phyloP scores from a whole-genome alignment of 2,329 filamentous ascomycete genomes.

The Colletotrichum sansevieriae region DNA sequence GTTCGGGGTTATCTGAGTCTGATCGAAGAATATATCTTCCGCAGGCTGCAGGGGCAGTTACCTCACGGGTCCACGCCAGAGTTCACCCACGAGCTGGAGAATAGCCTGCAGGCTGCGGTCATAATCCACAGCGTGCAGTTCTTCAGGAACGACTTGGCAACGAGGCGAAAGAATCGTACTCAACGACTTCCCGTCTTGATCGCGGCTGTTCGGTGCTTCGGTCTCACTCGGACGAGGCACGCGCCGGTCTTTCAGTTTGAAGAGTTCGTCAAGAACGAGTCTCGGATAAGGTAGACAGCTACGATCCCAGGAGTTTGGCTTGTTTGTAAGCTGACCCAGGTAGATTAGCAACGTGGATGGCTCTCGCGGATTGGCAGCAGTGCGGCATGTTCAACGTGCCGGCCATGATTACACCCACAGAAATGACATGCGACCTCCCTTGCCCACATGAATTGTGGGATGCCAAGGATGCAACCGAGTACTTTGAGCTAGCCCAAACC shows the following conservation, averaged over 20 bases:
- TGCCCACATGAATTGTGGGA: constrained; percentile 46
- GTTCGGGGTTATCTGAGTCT: constrained; percentile 36
- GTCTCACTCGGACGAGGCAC: constrained; percentile 40
- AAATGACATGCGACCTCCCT: constrained; percentile 46
- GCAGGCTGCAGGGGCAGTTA: constrained; percentile 30
- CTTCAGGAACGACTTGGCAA: constrained; percentile 40
- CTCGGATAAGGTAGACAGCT: constrained; percentile 42
- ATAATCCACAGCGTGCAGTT: constrained; percentile 44
- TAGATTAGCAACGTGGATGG: constrained; percentile 45
- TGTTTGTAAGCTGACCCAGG: not conserved
- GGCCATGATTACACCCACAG: constrained; percentile 43
- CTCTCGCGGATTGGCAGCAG: constrained; percentile 48
- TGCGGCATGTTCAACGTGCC: constrained; percentile 45
- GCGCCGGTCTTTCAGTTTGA: constrained; percentile 33
- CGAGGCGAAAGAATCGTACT: constrained; percentile 31
- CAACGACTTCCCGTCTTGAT: constrained; percentile 44
- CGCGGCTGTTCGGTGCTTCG: constrained; percentile 39
- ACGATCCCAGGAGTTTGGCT: not conserved
- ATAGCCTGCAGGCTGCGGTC: constrained; percentile 46
- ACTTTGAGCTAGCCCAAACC: constrained; percentile 21
- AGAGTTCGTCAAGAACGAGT: constrained; percentile 42
- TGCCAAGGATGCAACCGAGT: constrained; percentile 42
- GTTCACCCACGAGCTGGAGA: constrained; percentile 26
- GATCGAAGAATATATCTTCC: constrained; percentile 43
- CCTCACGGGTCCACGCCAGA: constrained; percentile 14